phyloP scores from a whole-genome alignment of 345 rosid species.

The Aquilaria malaccensis region DNA sequence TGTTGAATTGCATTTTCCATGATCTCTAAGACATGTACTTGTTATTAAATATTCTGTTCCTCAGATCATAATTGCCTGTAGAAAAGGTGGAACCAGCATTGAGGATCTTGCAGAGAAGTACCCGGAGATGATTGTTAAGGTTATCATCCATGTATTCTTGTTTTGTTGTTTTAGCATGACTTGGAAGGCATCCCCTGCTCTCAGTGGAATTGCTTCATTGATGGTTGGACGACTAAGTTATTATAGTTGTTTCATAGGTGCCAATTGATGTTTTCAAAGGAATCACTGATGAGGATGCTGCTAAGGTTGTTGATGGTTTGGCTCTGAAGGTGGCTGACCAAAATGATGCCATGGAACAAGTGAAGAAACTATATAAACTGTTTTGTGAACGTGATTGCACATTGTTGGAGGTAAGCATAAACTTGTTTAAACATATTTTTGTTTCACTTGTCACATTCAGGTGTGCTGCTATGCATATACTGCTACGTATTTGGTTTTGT shows the following conservation, averaged over 20 bases:
- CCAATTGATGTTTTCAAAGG: slow-evolving; percentile 92
- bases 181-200: slow-evolving; percentile 2
- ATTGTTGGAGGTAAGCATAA: slow-evolving; percentile 78
- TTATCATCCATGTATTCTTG: slow-evolving; percentile 14
- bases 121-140: slow-evolving; percentile 96
- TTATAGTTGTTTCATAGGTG: slow-evolving; percentile 41
- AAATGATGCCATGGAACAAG: slow-evolving; percentile 83
- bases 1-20: background rate
- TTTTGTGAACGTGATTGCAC: slow-evolving; percentile 87
- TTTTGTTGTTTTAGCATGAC: slow-evolving; percentile 11
- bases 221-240: slow-evolving; percentile 10
- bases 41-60: slow-evolving; percentile 12
- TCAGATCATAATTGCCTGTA: slow-evolving; percentile 93
- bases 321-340: slow-evolving; percentile 77
- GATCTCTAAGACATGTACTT: slow-evolving; percentile 4
- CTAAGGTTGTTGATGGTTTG: slow-evolving; percentile 93
- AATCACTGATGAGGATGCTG: slow-evolving; percentile 97
- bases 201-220: slow-evolving; percentile 6
- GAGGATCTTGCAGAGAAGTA: slow-evolving; percentile 99
- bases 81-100: slow-evolving; percentile 98
- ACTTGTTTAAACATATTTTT: slow-evolving; percentile 3
- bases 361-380: slow-evolving; percentile 90
- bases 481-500: slow-evolving; percentile 5
- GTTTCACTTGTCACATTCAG: background rate
- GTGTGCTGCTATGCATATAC: too few relatives aligned